Evolutionary conservation across 2,329 filamentous ascomycete genomes (phyloP).

Genomic region (Colletotrichum sp.): DNA sequence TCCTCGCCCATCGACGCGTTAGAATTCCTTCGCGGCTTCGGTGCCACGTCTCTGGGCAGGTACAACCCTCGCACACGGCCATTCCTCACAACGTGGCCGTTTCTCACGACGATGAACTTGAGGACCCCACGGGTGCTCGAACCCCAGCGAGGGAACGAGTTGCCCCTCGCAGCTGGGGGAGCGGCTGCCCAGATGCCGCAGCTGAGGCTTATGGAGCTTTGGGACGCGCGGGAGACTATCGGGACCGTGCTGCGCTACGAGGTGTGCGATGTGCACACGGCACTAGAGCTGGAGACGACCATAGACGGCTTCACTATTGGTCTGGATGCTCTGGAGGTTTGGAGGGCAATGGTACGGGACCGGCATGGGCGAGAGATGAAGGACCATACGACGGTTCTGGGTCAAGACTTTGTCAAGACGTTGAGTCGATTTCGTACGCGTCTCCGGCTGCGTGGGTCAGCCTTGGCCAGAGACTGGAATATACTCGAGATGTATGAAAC

Average conservation of each 20-base stretch:
- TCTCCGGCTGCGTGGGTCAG: not conserved
- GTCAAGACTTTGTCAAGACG: not conserved
- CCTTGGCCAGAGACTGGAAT: not conserved
- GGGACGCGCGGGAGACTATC: not conserved
- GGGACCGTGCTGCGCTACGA: not conserved
- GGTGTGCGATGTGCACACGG: not conserved
- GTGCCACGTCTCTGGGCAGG: not conserved
- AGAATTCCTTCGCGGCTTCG: not conserved
- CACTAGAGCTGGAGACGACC: not conserved
- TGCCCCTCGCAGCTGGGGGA: not conserved
- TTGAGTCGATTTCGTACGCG: not conserved
- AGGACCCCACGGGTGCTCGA: not conserved
- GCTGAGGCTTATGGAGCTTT: not conserved
- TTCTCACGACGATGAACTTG: not conserved
- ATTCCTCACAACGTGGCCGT: not conserved
- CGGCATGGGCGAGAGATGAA: not conserved
- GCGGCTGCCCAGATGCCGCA: not conserved
- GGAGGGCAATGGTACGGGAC: not conserved
- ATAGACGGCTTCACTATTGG: not conserved
- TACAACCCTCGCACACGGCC: not conserved
- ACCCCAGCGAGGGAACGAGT: not conserved
- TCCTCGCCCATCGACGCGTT: not conserved
- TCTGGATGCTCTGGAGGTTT: not conserved
- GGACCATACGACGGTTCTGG: not conserved
- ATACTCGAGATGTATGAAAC: not conserved